Base-by-base conservation (phyloP, 2,329 filamentous ascomycete genomes). In the Hymenoscyphus fraxineus region DNA sequence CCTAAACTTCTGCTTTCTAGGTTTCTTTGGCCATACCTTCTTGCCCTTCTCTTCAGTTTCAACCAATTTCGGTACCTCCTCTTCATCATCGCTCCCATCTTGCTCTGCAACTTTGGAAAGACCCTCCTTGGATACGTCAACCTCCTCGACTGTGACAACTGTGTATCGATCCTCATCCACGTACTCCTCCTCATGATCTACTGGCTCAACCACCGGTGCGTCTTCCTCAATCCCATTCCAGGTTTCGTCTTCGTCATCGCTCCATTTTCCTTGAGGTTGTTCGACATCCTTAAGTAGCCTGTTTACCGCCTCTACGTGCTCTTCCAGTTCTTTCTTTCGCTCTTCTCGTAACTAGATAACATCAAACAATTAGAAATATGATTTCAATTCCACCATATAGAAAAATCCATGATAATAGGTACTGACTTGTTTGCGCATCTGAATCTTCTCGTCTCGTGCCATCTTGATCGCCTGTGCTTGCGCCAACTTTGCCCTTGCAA, bases 141-240 rank as follows among this genome's bases (percentile, higher is more conserved):
- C 92, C 12, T 91, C 89, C 76, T 97, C 94, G 1, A 99, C 88
- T 0, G 92, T 97, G 32, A 99, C 95, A 0, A 92, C 97, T 0
- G 95, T 98, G 76, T 92, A 97, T 75, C 90, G 91, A 77, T 97
- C 94, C 76, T 98, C 95, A 76, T 99, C 95, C 69, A 97, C 86
- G 78, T 97, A 99, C 77, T 98, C 93, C 70, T 94, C 93, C 76
- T 97, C 91, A 70, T 92, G 88, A 74, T 96, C 88, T 56, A 79
- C 78, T 27, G 86, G 82, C 47, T 82, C 76, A 55, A 69, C 72
- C 40, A 76, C 77, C 19, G 78, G 77, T 41, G 72, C 59, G 64
- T 76, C 69, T 58, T 89, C 87, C 22, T 82, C 80, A 61, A 93
- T 82, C 0, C 89, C 91, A 60, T 81, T 81, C 87, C 89, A 93